phyloP scores from a whole-genome alignment of 306 rosid species.

The Abrus pulchellus region DNA sequence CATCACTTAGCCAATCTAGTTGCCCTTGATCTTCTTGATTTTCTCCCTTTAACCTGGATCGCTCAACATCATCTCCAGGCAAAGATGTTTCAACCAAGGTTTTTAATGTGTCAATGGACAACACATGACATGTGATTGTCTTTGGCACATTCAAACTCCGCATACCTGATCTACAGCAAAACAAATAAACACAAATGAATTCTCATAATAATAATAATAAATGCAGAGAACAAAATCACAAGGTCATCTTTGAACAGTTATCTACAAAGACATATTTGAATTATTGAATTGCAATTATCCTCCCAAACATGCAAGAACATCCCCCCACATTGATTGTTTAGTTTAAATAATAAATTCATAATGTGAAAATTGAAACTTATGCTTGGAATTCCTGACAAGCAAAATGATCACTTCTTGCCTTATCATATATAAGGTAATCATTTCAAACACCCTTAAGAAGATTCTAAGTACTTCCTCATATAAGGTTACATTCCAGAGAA shows the following conservation, averaged over 20 bases:
- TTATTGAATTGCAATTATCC: constrained; percentile 23
- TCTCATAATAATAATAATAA: constrained; percentile 20
- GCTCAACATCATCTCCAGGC: constrained; percentile 51
- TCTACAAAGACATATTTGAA: constrained; percentile 9
- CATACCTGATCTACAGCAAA: constrained; percentile 71
- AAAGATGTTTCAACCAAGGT: constrained; percentile 63
- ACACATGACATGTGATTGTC: constrained; percentile 78
- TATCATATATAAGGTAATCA: not conserved
- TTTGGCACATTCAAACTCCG: constrained; percentile 70
- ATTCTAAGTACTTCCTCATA: constrained; percentile 32
- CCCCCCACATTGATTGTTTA: constrained; percentile 6
- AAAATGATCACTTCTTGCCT: constrained; percentile 35
- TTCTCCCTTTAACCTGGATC: constrained; percentile 40
- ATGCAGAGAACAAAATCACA: constrained; percentile 24
- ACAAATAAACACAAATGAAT: constrained; percentile 43
- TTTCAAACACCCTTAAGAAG: constrained; percentile 36
- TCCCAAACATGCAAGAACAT: not conserved
- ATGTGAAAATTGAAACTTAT: constrained; percentile 12
- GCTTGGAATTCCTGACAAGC: constrained; percentile 30
- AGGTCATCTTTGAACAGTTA: constrained; percentile 42
- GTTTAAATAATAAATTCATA: constrained; percentile 30
- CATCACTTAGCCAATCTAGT: constrained; percentile 42
- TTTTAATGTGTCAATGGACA: constrained; percentile 79
- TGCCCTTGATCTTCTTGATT: constrained; percentile 47
- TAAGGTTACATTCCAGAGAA: constrained; percentile 32